Conservation (phyloP, 148 eudicot genomes). For the Vaccinium macrocarpon region DNA sequence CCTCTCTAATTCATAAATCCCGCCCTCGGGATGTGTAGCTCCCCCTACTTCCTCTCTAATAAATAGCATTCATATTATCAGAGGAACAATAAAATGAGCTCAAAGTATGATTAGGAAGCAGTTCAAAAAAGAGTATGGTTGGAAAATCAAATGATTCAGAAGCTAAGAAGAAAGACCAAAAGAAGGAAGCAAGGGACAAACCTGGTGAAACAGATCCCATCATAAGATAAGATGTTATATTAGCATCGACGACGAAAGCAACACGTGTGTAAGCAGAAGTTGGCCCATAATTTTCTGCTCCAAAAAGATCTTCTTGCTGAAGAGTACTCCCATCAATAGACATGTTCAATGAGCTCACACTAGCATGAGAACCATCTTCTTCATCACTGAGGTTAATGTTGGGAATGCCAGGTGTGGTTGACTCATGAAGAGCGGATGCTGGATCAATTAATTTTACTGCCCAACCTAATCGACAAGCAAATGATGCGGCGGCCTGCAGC, state of each 20-base stretch:
- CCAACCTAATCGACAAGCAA: conserved; percentile 98
- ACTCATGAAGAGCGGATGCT: conserved; percentile 75
- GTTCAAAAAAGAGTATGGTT: neutral
- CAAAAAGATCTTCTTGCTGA: conserved; percentile 52
- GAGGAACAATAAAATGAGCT: neutral
- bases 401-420: conserved; percentile 44
- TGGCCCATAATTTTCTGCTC: conserved; percentile 50
- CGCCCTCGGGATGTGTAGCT: neutral
- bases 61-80: neutral
- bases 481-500: conserved; percentile 67
- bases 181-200: conserved; percentile 25
- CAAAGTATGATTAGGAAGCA: neutral
- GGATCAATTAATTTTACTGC: conserved; percentile 92
- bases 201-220: conserved; percentile 99
- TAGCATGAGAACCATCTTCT: conserved; percentile 59
- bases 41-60: neutral
- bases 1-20: neutral
- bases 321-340: conserved; percentile 43
- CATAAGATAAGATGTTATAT: conserved; percentile 97
- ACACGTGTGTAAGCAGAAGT: conserved; percentile 66
- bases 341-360: conserved; percentile 46
- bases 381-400: conserved; percentile 58
- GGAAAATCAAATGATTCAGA: neutral
- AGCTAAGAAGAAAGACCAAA: conserved; percentile 6
- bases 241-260: conserved; percentile 97